phyloP scores from a whole-genome alignment of 257 asterid genomes.

The Fraxinus americana region DNA sequence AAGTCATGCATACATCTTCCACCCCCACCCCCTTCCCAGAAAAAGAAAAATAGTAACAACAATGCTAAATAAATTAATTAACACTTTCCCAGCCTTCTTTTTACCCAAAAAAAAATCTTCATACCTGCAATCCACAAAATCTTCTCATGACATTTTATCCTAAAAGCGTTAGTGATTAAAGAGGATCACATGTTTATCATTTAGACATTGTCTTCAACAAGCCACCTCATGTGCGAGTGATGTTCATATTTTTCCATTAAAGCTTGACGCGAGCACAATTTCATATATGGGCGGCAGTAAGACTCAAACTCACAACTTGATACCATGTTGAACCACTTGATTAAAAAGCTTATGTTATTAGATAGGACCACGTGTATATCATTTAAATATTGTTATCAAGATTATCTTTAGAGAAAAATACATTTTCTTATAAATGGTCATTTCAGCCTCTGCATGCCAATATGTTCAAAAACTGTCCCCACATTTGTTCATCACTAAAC shows the following conservation, averaged over 20 bases:
- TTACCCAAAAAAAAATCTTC: neutral
- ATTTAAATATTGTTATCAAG: neutral
- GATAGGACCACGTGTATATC: neutral
- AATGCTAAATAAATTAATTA: no score
- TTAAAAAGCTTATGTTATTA: neutral
- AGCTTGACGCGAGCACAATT: neutral
- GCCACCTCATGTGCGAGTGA: neutral
- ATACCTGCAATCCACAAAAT: neutral
- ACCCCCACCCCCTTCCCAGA: no score
- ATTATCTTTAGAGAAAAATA: neutral
- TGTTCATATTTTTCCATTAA: neutral
- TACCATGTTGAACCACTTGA: neutral
- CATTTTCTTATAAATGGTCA: neutral
- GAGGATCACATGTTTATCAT: neutral
- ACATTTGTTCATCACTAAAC: slow-evolving; percentile 1
- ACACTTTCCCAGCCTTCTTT: no score
- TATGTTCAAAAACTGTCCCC: neutral
- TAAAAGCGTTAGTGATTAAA: neutral
- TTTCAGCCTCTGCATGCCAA: slow-evolving; percentile 13
- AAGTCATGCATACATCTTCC: no score
- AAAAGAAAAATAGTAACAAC: no score
- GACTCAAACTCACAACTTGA: neutral
- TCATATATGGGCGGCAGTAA: neutral
- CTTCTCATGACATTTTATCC: neutral
- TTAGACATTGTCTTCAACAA: neutral